Evolutionary conservation across 257 asterid genomes (phyloP), one percentile per base, ranked within the genome.

Genomic region (Fraxinus pennsylvanica): DNA sequence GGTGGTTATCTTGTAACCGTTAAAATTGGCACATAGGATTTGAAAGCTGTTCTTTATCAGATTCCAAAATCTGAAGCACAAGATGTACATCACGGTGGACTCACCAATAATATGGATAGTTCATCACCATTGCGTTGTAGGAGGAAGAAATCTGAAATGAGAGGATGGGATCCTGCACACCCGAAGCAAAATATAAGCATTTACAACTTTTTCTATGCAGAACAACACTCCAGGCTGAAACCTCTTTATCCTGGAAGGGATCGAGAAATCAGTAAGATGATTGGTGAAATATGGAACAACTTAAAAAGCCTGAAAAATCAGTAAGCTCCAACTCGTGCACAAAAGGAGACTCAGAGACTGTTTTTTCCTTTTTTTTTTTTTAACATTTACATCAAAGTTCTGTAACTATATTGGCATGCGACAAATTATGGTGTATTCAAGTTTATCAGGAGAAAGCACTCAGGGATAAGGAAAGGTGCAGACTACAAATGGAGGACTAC

Each of bases 171-270:
- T 76, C 99, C 97, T 0, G 82, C 85, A 22, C 96, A 88, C 80
- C 97, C 97, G 0, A 95, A 91, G 85, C 91, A 96, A n/a, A 93
- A 89, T 47, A 71, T 97, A 83, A 95, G 99, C 10, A 96, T 94
- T 0, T 93, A 95, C 81, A 95, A 93, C 76, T 95, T 91, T 76
- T 95, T 93, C 96, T 95, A 93, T 6, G 92, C 96, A 0, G 96
- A 93, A 73, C 92, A 93, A 83, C 96, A 93, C 45, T 89, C 92
- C 1, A 86, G 84, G 87, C 87, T 93, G 30, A 93, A 90, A 77
- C 94, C 91, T 2, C 90, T 82, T 50, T 82, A 90, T 66, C 89
- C 87, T 29, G 97, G 97, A 1, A 89, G 82, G 72, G 96, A 95
- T 45, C 71, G 97, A 68, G 94, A 93, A 77, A 93, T 95, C 9